These are phyloP conservation scores for Hemileccinum impolitum DNA, from an alignment of 768 basidiomycete species.

Conservation along the genomic window DNA sequence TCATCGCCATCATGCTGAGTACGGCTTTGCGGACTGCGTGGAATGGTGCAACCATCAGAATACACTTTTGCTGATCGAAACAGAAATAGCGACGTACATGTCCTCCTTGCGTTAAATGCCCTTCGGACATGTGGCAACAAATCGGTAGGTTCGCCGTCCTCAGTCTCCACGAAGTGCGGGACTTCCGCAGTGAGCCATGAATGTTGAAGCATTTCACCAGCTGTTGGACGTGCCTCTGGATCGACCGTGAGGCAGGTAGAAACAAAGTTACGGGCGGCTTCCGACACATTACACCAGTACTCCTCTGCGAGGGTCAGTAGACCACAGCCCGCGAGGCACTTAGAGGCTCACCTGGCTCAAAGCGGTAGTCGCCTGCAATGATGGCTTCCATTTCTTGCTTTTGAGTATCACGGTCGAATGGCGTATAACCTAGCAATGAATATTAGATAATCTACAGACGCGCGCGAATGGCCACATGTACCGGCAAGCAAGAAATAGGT, in stretches of 20 bases:
- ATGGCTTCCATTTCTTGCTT: slow-evolving; percentile 95
- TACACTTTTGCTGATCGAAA: neutral
- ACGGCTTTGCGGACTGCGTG: slow-evolving; percentile 82
- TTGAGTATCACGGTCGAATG: slow-evolving; percentile 90
- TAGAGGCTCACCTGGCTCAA: slow-evolving; percentile 55
- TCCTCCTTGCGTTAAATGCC: slow-evolving; percentile 83
- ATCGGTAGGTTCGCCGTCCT: slow-evolving; percentile 61
- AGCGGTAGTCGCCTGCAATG: slow-evolving; percentile 88
- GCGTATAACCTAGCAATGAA: slow-evolving; percentile 70
- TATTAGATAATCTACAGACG: neutral
- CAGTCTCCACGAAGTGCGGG: slow-evolving; percentile 66
- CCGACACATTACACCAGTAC: slow-evolving; percentile 85
- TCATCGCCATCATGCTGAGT: slow-evolving; percentile 80
- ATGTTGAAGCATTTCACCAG: slow-evolving; percentile 69
- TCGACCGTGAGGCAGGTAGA: slow-evolving; percentile 80
- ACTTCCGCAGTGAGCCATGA: slow-evolving; percentile 58
- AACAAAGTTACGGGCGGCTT: slow-evolving; percentile 83
- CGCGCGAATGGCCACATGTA: slow-evolving; percentile 3
- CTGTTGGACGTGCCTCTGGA: slow-evolving; percentile 75
- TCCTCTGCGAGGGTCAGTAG: slow-evolving; percentile 43
- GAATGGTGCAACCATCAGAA: slow-evolving; percentile 3
- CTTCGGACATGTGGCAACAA: slow-evolving; percentile 87
- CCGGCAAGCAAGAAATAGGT: slow-evolving; percentile 92
- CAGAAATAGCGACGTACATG: slow-evolving; percentile 52
- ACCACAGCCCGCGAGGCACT: neutral